Evolutionary conservation across 192 early-diverging fungal genomes (phyloP), one percentile per base, ranked within the genome.

Genomic region (Backusella westeae): DNA sequence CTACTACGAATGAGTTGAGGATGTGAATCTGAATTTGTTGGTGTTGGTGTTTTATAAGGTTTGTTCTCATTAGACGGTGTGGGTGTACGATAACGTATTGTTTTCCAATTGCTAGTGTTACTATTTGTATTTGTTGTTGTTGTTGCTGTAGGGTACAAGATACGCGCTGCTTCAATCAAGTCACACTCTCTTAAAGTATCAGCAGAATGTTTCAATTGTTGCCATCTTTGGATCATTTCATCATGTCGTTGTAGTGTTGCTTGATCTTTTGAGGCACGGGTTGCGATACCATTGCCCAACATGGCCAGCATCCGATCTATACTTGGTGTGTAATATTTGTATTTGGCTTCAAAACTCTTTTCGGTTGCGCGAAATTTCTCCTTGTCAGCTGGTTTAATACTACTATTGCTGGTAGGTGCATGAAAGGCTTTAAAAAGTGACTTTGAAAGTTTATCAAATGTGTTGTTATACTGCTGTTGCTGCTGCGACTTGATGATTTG

Each of bases 301-400:
- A 87, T 88, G n/a, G 78, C 79, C 21, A 90, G 78, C 87, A 90
- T 87, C 69, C 85, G 82, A 65, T 86, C 85, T 23, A 90, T 84
- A n/a, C 85, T 81, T 10, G 87, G 89, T 12, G 84, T 80, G 66
- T 88, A 90, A 77, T 88, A 87, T 75, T 88, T 87, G 72, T 87
- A 81, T 79, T 88, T 90, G 35, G 84, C 84, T 67, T 90, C 87
- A 73, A 90, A 88, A 3, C 71, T 82, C 56, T 86, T 85, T 75
- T 81, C 85, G 70, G 85, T 75, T 34, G 77, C 74, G 53, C 84
- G 83, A 36, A 85, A 85, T 53, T 85, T 81, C n/a, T 88, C 87
- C 0, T 78, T 78, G 26, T 84, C 86, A 23, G 85, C 79, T 23
- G 75, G 63, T 35, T 26, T 42, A 38, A 52, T 23, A 17, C 32